Conservation (phyloP, 2,329 filamentous ascomycete species). For the Hypoxylon sp. region DNA sequence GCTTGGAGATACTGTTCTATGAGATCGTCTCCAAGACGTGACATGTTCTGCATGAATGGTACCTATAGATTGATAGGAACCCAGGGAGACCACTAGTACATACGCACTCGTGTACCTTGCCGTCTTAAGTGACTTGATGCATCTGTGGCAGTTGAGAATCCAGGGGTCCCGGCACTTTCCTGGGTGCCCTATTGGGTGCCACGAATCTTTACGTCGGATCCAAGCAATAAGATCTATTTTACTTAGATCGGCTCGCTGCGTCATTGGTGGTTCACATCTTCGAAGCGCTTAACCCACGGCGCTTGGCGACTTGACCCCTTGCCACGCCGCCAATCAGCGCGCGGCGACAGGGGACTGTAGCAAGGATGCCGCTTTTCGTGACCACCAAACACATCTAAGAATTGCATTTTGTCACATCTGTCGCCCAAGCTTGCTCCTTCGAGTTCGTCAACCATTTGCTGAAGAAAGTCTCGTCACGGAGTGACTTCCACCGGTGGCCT, state of each 20-base stretch:
- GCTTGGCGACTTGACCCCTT: conserved; percentile 36
- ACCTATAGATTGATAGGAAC: conserved; percentile 26
- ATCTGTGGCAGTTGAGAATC: conserved; percentile 41
- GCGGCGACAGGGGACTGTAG: conserved; percentile 35
- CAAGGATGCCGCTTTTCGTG: conserved; percentile 33
- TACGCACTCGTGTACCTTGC: conserved; percentile 30
- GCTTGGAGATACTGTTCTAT: conserved; percentile 26
- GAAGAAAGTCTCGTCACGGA: conserved; percentile 29
- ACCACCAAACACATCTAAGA: conserved; percentile 34
- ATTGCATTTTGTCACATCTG: conserved; percentile 46
- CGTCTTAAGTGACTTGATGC: conserved; percentile 37
- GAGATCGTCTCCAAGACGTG: conserved; percentile 41
- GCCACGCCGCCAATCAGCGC: conserved; percentile 37
- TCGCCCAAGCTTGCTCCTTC: conserved; percentile 34
- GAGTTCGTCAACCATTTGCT: conserved; percentile 17
- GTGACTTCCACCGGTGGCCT: conserved; percentile 8
- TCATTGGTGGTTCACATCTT: conserved; percentile 43
- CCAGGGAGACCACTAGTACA: conserved; percentile 27
- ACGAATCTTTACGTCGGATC: conserved; percentile 36
- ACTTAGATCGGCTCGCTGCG: conserved; percentile 37
- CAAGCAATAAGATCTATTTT: conserved; percentile 42
- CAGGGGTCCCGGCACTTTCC: conserved; percentile 32
- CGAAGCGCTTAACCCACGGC: conserved; percentile 47
- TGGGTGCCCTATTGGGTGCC: conserved; percentile 40
- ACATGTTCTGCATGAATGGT: conserved; percentile 43